Evolutionary conservation across 495 filamentous ascomycete genomes (phyloP), one percentile per base, ranked within the genome.

Genomic region (Hypoxylon rickii): DNA sequence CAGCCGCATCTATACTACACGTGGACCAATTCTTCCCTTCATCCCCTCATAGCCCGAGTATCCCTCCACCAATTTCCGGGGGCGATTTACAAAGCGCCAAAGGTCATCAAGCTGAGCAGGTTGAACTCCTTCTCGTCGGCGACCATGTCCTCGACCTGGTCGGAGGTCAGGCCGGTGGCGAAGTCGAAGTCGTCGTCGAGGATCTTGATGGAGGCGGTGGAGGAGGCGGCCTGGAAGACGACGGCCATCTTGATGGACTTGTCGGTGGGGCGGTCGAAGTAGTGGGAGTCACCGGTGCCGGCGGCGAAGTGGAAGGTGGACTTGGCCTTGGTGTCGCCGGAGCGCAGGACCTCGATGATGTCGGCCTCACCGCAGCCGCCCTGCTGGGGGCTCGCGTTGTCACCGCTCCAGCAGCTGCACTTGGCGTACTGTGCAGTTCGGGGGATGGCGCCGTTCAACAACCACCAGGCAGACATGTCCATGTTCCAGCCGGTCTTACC

Each of bases 291-390:
- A 24, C 84, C 84, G 3, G 80, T 81, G 55, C 70, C 73, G 22
- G 71, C 67, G 41, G 77, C 75, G 49, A 76, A 77, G 67, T 89
- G 86, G 44, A 87, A 73, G 3, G 85, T 86, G 5, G 80, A 78
- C 66, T 83, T 88, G 43, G 69, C 68, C 32, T 72, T 75, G 20
- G 62, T 64, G 48, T 73, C 72, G 20, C 82, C 81, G 2, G 66
- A 31, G 29, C 70, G 61, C 7, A 90, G 79, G 22, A 87, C 75
- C 70, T 90, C 88, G 51, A 87, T 83, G 10, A 89, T 68, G 65
- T 90, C 88, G 39, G 87, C 79, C 73, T 90, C 87, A 52, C 86
- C 88, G 64, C 88, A 90, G 12, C 83, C 84, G 33, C 66, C 66
- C 18, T 64, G 12, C 13, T 42, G 46, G 0, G 66, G 66, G 50